phyloP scores from a whole-genome alignment of 805 yeast genomes.

The Saturnispora bothae region DNA sequence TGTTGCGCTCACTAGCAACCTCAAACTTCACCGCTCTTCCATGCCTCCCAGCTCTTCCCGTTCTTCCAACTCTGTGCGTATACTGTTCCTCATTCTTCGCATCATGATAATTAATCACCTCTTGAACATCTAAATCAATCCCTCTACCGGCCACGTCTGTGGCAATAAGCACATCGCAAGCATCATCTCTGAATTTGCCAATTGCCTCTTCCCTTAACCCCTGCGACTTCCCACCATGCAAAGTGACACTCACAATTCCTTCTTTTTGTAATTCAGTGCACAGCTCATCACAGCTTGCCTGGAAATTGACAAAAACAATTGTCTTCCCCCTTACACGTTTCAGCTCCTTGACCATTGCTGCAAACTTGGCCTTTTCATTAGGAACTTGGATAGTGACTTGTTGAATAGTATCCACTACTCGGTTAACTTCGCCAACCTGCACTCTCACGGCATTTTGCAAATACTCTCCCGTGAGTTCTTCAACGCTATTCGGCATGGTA shows the following conservation, averaged over 20 bases:
- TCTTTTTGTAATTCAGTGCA: constrained; percentile 37
- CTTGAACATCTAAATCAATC: constrained; percentile 77
- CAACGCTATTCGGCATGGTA: constrained; percentile 72
- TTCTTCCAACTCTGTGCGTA: constrained; percentile 89
- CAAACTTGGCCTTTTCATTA: constrained; percentile 34
- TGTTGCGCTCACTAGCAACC: constrained; percentile 2
- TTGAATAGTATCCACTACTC: constrained; percentile 54
- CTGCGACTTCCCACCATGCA: constrained; percentile 86
- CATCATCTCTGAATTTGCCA: constrained; percentile 37
- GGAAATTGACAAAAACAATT: constrained; percentile 74
- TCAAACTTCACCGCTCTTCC: constrained; percentile 69
- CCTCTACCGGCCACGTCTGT: constrained; percentile 97
- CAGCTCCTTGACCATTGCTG: constrained; percentile 32
- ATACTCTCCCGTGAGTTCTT: constrained; percentile 53
- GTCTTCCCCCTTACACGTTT: constrained; percentile 40
- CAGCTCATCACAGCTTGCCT: constrained; percentile 60
- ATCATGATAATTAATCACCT: constrained; percentile 85
- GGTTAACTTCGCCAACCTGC: constrained; percentile 57
- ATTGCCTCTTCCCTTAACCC: constrained; percentile 77
- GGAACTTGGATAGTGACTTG: constrained; percentile 54
- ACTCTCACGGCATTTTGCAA: constrained; percentile 52
- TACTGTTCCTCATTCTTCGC: constrained; percentile 68
- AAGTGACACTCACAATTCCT: constrained; percentile 43
- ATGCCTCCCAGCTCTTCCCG: constrained; percentile 84
- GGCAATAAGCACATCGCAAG: constrained; percentile 66